Conservation (phyloP, 495 filamentous ascomycete species). For the Xylaria acuta region DNA sequence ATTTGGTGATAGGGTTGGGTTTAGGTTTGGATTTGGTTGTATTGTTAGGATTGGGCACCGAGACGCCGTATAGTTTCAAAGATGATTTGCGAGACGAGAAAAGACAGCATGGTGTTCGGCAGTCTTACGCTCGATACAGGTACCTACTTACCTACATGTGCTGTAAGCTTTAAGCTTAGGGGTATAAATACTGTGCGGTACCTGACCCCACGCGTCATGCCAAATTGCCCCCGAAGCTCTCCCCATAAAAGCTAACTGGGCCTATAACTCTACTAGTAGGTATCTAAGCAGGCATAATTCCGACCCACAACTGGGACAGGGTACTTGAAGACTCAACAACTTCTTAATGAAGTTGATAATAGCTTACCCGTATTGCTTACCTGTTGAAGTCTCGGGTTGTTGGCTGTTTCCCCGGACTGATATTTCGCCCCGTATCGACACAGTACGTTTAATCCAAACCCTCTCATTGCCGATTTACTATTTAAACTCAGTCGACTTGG, state of each 20-base stretch:
- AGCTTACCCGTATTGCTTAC: neutral
- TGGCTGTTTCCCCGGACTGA: neutral
- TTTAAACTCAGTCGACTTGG: neutral
- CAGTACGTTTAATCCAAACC: neutral
- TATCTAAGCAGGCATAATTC: no score
- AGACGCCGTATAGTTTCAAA: neutral
- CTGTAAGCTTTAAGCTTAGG: no score
- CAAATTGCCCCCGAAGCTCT: neutral
- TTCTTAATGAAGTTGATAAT: neutral
- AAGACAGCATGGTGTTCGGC: constrained; percentile 3
- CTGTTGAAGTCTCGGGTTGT: neutral
- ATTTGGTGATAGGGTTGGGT: neutral
- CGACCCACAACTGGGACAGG: no score
- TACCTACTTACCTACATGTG: no score
- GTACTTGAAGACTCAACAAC: neutral
- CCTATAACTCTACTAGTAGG: neutral
- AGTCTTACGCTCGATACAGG: neutral
- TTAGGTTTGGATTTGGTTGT: neutral
- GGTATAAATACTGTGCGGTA: neutral
- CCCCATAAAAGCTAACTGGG: neutral
- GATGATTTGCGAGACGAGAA: neutral
- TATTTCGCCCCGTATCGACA: neutral
- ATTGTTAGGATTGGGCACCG: neutral
- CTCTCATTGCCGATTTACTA: neutral
- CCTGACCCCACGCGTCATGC: neutral